Conservation (phyloP, 106 monocot species). For the Dioscorea zingiberensis region DNA sequence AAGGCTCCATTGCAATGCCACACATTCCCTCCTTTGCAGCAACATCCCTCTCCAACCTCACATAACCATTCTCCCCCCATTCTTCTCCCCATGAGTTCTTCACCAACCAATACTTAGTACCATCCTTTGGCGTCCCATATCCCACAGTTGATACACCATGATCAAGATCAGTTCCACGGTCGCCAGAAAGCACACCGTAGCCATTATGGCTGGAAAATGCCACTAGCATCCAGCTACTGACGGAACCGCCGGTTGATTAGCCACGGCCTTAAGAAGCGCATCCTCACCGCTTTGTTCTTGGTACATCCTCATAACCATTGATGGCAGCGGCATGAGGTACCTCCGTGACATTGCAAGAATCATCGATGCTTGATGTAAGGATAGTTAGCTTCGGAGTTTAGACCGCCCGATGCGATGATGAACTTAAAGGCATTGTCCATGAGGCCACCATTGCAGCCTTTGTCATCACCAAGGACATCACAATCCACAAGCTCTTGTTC, state of each 20-base stretch:
- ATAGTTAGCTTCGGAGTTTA: background rate
- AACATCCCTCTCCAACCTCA: background rate
- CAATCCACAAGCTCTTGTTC: conserved; percentile 11
- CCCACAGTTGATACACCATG: conserved; percentile 3
- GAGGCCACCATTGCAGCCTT: background rate
- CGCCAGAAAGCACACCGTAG: background rate
- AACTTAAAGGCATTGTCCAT: background rate
- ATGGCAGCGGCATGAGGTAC: background rate
- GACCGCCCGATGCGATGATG: background rate
- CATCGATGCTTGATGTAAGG: too few relatives aligned
- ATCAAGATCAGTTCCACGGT: background rate
- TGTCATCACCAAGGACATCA: background rate
- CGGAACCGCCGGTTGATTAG: background rate
- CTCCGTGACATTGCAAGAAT: background rate
- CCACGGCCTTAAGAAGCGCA: background rate
- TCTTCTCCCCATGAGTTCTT: conserved; percentile 6
- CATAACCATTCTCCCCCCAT: conserved; percentile 1
- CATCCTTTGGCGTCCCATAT: background rate
- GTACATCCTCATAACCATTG: background rate
- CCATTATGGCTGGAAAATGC: background rate
- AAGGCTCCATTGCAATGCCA: conserved; percentile 1
- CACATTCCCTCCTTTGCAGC: background rate
- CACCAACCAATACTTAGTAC: conserved; percentile 2
- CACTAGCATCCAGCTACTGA: background rate
- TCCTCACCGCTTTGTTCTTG: background rate